phyloP scores from a whole-genome alignment of 176 grass and related monocot species.

The Triticum monococcum region DNA sequence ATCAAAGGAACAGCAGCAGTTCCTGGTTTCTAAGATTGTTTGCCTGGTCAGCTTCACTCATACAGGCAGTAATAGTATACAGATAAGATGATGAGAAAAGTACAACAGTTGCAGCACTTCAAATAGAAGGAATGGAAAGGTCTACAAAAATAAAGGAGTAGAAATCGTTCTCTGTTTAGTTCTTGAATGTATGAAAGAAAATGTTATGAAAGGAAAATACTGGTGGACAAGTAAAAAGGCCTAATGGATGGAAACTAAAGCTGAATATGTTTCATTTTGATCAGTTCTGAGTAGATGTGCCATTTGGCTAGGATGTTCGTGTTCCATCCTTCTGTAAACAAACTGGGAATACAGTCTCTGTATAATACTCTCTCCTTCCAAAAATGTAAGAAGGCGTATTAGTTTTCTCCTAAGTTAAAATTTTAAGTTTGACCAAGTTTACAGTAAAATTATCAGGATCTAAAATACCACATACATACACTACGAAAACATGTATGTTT shows the following conservation, averaged over 20 bases:
- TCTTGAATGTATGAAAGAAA: background rate
- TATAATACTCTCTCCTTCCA: background rate
- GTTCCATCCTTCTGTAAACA: background rate
- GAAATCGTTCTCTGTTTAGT: background rate
- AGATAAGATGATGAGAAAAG: background rate
- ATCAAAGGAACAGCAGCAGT: background rate
- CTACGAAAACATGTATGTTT: no score
- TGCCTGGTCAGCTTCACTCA: background rate
- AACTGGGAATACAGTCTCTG: background rate
- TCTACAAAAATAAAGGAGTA: background rate
- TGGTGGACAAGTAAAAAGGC: no score
- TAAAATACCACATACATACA: no score
- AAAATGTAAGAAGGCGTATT: no score
- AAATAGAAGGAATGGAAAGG: background rate
- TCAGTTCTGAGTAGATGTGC: background rate
- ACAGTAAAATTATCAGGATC: no score
- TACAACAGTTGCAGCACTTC: background rate
- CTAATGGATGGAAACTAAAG: background rate
- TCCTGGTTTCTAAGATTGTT: background rate
- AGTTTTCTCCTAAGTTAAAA: no score
- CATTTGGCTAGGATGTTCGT: background rate
- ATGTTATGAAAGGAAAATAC: no score
- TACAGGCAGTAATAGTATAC: background rate
- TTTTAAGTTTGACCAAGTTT: no score
- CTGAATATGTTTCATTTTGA: conserved; percentile 14